Conservation (phyloP, 2,329 filamentous ascomycete species). For the Paracorniculantispora psalliotae region DNA sequence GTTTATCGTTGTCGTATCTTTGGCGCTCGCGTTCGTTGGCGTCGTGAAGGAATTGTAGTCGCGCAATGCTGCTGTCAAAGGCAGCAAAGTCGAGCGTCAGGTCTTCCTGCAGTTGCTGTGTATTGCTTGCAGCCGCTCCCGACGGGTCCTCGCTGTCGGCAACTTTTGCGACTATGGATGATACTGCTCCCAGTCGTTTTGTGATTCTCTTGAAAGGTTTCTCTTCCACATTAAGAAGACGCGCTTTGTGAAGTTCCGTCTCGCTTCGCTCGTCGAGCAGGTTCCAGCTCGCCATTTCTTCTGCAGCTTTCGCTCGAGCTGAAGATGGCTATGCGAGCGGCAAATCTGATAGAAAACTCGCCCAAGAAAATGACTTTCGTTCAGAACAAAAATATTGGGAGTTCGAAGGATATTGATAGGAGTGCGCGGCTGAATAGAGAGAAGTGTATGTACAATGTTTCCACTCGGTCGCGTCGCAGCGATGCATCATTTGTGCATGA, state of each 20-base stretch:
- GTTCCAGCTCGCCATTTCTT: constrained; percentile 49
- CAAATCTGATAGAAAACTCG: background rate
- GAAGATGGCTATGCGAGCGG: no score
- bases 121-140: constrained; percentile 43
- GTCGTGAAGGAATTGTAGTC: constrained; percentile 79
- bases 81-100: constrained; percentile 82
- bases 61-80: constrained; percentile 79
- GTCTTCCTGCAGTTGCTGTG: constrained; percentile 73
- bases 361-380: background rate
- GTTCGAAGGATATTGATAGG: background rate
- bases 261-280: constrained; percentile 71
- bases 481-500: background rate
- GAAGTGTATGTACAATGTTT: background rate
- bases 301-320: background rate
- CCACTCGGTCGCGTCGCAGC: background rate
- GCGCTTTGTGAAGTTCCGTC: constrained; percentile 79
- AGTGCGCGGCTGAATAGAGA: background rate
- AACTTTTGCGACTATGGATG: constrained; percentile 49
- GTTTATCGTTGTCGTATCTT: constrained; percentile 76
- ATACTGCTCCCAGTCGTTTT: constrained; percentile 68
- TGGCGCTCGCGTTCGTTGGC: constrained; percentile 80
- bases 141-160: constrained; percentile 21
- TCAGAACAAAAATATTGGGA: background rate
- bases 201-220: constrained; percentile 87
- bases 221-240: constrained; percentile 85